Evolutionary conservation across 208 protist species (phyloP).

Genomic region (Trypanosomatidae sp.): DNA sequence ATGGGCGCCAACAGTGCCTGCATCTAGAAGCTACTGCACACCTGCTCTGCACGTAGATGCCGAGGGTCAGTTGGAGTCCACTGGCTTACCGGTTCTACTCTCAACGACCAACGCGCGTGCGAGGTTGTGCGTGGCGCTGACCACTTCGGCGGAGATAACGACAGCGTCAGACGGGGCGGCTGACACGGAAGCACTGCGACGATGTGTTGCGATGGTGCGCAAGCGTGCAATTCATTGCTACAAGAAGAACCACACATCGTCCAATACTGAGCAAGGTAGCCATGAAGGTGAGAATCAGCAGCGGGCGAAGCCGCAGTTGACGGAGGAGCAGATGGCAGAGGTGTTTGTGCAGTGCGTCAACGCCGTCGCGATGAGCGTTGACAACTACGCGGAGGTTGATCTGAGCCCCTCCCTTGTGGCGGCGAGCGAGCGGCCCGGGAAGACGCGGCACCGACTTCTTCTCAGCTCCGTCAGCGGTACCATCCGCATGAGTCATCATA

Average conservation of each 20-base stretch:
- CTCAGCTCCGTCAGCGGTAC: constrained; percentile 41
- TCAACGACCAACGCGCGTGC: constrained; percentile 27
- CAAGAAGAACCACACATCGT: constrained; percentile 6
- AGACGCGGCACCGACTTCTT: constrained; percentile 35
- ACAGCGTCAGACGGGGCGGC: background rate
- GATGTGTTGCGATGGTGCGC: constrained; percentile 18
- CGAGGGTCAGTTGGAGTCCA: constrained; percentile 12
- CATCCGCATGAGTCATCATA: constrained; percentile 37
- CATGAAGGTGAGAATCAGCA: background rate
- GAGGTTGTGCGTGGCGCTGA: constrained; percentile 34
- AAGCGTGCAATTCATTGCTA: constrained; percentile 27
- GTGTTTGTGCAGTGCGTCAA: constrained; percentile 22
- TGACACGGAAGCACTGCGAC: constrained; percentile 9
- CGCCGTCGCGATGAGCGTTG: constrained; percentile 45
- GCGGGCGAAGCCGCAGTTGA: background rate
- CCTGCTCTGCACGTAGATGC: constrained; percentile 13
- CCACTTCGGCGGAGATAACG: background rate
- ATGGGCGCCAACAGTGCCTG: constrained; percentile 11
- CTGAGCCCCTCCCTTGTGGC: constrained; percentile 46
- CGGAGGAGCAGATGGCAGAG: constrained; percentile 12
- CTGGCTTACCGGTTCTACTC: constrained; percentile 23
- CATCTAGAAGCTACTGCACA: constrained; percentile 5
- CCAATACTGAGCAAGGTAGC: background rate
- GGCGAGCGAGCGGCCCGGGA: constrained; percentile 30
- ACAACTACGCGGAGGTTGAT: constrained; percentile 73